Percentiles rank a stretch among this genome's conserved stretches.
These are phyloP conservation scores for Lipomyces starkeyi DNA, from an alignment of 805 yeast genomes.

Conservation along the genomic window DNA sequence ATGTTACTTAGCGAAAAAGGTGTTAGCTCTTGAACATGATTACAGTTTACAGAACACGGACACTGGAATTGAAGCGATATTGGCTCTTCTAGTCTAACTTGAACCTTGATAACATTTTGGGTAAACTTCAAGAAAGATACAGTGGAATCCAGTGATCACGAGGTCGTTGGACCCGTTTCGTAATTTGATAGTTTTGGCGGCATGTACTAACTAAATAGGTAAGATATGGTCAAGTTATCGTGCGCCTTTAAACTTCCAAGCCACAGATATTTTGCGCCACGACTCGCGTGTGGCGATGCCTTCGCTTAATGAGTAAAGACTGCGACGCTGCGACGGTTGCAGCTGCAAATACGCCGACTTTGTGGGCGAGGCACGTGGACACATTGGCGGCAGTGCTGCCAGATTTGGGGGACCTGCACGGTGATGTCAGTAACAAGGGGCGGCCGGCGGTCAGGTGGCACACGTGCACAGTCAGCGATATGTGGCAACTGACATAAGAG, in stretches of 20 bases:
- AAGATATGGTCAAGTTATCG: background rate
- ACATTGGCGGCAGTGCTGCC: background rate
- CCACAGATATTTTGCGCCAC: too few species aligned
- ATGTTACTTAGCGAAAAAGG: background rate
- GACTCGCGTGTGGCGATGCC: background rate
- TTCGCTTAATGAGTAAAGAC: background rate
- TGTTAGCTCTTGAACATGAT: background rate
- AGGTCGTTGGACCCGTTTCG: background rate
- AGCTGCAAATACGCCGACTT: background rate
- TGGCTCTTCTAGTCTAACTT: too few species aligned
- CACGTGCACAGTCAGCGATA: background rate
- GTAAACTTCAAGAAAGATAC: too few species aligned
- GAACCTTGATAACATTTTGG: too few species aligned
- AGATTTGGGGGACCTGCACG: background rate
- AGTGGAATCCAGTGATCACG: background rate
- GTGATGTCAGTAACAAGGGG: background rate
- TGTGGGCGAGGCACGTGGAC: background rate
- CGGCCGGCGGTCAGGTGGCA: background rate
- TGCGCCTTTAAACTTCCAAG: too few species aligned
- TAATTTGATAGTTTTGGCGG: background rate
- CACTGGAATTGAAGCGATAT: too few species aligned
- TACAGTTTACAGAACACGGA: too few species aligned
- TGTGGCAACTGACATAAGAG: background rate
- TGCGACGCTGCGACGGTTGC: background rate
- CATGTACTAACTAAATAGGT: background rate